Evolutionary conservation across 1,284 basidiomycete species (phyloP), one percentile per base, ranked within the genome.

Genomic region (Grifola frondosa): DNA sequence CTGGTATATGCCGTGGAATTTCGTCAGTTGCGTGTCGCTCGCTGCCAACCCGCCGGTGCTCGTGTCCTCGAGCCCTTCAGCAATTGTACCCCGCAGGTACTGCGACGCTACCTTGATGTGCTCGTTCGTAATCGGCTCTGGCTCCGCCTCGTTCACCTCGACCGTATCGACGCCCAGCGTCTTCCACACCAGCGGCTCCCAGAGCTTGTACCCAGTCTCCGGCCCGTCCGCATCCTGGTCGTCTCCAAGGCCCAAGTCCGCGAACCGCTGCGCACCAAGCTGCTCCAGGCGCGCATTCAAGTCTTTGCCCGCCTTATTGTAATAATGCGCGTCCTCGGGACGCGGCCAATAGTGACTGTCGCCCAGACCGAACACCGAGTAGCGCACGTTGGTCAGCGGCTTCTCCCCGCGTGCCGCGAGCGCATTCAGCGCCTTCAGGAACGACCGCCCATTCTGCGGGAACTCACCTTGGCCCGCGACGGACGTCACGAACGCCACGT

Each of bases 311-410:
- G 97, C 86, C 71, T 95, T 97, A 79, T 99, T 99, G 77, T 97
- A 99, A 68, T 94, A 99, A 60, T 93, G 88, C 22, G 88, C 88
- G 62, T 99, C 96, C 68, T 98, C 95, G 19, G 91, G 79, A 37
- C 97, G 82, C 15, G 97, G 97, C 96, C 96, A 99, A 73, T 99
- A 99, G 70, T 97, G 95, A 63, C 89, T 95, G 69, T 99, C 96
- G 53, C 96, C 96, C 84, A 99, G 89, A 40, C 77, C 95, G 57
- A 99, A 97, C 43, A 99, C 93, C 44, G 86, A 70, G 63, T 81
- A 90, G 58, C 81, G 84, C 52, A 94, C 69, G 48, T 82, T 81
- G 30, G 68, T 52, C 40, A 91, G 71, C 7, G 73, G 70, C 40
- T 65, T 69, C 42, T 86, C 80, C 15, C 76, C 75, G 26, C 75